phyloP scores from a whole-genome alignment of 495 filamentous ascomycete genomes.

The Daldinia childiae region DNA sequence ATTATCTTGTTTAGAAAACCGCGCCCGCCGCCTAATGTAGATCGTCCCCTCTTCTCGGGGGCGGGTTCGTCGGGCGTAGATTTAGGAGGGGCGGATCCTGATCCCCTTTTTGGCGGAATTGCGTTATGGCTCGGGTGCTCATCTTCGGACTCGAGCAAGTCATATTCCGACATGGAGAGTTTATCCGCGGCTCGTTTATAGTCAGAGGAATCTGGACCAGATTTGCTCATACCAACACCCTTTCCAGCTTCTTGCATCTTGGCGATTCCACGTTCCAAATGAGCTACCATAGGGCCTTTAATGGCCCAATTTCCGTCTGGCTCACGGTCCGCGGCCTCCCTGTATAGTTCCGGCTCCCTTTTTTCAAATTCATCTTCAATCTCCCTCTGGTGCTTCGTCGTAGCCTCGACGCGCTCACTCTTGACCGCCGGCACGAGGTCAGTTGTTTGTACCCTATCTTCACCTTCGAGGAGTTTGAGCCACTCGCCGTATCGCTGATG shows the following conservation, averaged over 20 bases:
- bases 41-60: conserved; percentile 29
- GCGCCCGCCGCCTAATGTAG: conserved; percentile 12
- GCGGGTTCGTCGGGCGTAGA: conserved; percentile 3
- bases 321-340: conserved; percentile 48
- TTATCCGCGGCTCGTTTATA: conserved; percentile 38
- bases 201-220: conserved; percentile 31
- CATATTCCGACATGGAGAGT: conserved; percentile 40
- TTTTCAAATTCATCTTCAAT: conserved; percentile 53
- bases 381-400: conserved; percentile 52
- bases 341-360: conserved; percentile 48
- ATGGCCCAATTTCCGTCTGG: conserved; percentile 29
- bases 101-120: conserved; percentile 3
- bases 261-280: conserved; percentile 32
- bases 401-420: conserved; percentile 47
- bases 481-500: conserved; percentile 51
- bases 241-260: conserved; percentile 43
- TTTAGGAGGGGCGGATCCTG: conserved; percentile 9
- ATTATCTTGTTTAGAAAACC: conserved; percentile 33
- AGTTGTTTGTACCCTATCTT: conserved; percentile 48
- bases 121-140: conserved; percentile 34
- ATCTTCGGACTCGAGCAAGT: conserved; percentile 40
- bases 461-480: conserved; percentile 49
- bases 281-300: conserved; percentile 36
- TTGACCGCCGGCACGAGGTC: conserved; percentile 53
- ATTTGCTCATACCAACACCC: conserved; percentile 16